Evolutionary conservation across 345 rosid genomes (phyloP), one percentile per base, ranked within the genome.

Genomic region (Barbarea vulgaris): DNA sequence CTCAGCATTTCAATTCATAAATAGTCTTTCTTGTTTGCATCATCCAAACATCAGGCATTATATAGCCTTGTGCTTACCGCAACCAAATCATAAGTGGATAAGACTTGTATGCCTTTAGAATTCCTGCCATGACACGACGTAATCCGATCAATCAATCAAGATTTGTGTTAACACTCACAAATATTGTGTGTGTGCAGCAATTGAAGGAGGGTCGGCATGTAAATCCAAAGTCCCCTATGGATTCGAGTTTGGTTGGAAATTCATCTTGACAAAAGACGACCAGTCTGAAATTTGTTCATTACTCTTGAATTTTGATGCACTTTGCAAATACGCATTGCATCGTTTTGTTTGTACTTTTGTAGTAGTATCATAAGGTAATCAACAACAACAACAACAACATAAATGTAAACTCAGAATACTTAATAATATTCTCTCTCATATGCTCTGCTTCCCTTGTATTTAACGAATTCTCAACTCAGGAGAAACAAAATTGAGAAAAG

Each of bases 121-220:
- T 34, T 52, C 59, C 22, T 37, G 62, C 12, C 47, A 51, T 67
- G 46, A 66, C 33, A 33, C 2, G 5, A 22, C 21, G 10, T 9
- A 56, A 37, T 6, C 27, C 14, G 37, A 41, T 59, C 17, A 46
- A 52, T 36, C 22, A 31, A 51, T 33, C 22, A 10, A 13, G 54
- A 64, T 18, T 21, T 48, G 25, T 64, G 42, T 65, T 69, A 76
- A 69, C 44, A 42, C 19, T 25, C 46, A 11, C 44, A 37, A 22
- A 22, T 22, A 22, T 22, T 30, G 18, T 42, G 7, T 72, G 50
- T 72, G 63, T 51, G 70, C 73, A 78, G 81, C 73, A 72, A 66
- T 52, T 78, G 70, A 78, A 72, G 64, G 74, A 72, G 51, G 39
- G 64, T 41, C 64, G 42, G 11, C 67, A 78, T 60, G 81, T 78